A percentile compares a stretch with the other conserved stretches of the same genome.
Conservation (phyloP, 2,329 filamentous ascomycete genomes). For the Coleophoma eucalyptorum region DNA sequence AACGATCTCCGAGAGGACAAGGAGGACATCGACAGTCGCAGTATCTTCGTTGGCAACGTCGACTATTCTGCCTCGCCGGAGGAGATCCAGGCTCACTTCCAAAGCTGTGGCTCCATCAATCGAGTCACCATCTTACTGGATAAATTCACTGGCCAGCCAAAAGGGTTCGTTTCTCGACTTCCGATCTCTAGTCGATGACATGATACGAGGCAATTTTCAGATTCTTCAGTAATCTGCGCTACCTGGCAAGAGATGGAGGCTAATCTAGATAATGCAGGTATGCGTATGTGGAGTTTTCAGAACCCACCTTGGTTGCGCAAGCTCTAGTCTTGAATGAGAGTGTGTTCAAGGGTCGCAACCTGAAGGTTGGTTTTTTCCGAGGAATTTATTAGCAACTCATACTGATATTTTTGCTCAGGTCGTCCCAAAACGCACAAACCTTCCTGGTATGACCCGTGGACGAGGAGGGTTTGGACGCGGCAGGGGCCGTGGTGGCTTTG, state of each 20-base stretch:
- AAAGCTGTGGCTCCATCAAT: slow-evolving; percentile 96
- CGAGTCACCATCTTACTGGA: slow-evolving; percentile 95
- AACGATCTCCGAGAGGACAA: slow-evolving; percentile 86
- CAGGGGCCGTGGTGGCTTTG: slow-evolving; percentile 44
- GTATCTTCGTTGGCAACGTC: slow-evolving; percentile 97
- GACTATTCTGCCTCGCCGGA: slow-evolving; percentile 97
- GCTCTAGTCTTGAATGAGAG: slow-evolving; percentile 96
- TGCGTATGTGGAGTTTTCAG: slow-evolving; percentile 97
- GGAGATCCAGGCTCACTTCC: slow-evolving; percentile 97
- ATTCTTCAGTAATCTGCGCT: slow-evolving; percentile 34
- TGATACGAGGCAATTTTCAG: slow-evolving; percentile 10
- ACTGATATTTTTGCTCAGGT: slow-evolving; percentile 46
- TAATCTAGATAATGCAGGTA: slow-evolving; percentile 58
- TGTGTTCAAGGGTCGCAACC: slow-evolving; percentile 87
- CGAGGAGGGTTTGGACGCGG: slow-evolving; percentile 46
- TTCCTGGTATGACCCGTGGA: slow-evolving; percentile 89
- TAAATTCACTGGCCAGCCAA: slow-evolving; percentile 99
- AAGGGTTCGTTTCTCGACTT: slow-evolving; percentile 67
- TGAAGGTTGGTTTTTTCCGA: slow-evolving; percentile 65
- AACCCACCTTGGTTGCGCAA: slow-evolving; percentile 87
- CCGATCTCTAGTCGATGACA: slow-evolving; percentile 7
- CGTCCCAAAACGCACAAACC: slow-evolving; percentile 90
- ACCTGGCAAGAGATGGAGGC: slow-evolving; percentile 56
- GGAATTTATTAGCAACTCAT: background rate
- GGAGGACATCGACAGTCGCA: slow-evolving; percentile 91